A percentile compares a stretch with the other conserved stretches of the same genome.
Evolutionary conservation across 768 basidiomycete genomes (phyloP).

Genomic region (Pleurotus platypus): DNA sequence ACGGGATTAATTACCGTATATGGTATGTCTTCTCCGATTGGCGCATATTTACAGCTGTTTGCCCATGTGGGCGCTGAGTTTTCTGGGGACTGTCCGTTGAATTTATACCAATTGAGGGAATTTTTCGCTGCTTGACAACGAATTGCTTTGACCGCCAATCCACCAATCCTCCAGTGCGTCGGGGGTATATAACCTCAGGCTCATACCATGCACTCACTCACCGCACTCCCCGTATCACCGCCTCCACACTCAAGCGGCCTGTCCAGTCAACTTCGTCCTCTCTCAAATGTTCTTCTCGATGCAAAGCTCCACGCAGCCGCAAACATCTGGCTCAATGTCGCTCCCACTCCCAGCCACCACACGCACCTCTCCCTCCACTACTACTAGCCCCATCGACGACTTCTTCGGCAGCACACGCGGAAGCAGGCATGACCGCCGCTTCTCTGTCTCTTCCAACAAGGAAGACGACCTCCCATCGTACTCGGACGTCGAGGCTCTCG

Average conservation of each 20-base stretch:
- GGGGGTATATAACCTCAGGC: not conserved
- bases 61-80: no score
- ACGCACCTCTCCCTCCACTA: not conserved
- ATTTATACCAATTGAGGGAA: no score
- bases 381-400: not conserved
- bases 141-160: not conserved
- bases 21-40: no score
- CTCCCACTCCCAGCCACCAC: not conserved
- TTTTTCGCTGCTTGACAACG: not conserved
- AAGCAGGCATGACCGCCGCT: slow-evolving; percentile 2
- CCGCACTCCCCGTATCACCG: not conserved
- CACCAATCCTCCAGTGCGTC: not conserved
- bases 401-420: not conserved
- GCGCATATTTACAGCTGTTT: no score
- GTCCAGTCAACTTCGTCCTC: not conserved
- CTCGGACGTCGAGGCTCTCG: slow-evolving; percentile 1
- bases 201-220: not conserved
- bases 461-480: slow-evolving; percentile 8
- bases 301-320: not conserved
- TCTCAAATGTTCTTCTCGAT: not conserved
- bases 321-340: not conserved
- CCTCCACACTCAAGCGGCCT: not conserved
- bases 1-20: no score
- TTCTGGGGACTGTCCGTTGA: no score
- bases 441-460: slow-evolving; percentile 1